These are phyloP conservation scores for Vinca major DNA, from an alignment of 305 asterid species.

Conservation along the genomic window DNA sequence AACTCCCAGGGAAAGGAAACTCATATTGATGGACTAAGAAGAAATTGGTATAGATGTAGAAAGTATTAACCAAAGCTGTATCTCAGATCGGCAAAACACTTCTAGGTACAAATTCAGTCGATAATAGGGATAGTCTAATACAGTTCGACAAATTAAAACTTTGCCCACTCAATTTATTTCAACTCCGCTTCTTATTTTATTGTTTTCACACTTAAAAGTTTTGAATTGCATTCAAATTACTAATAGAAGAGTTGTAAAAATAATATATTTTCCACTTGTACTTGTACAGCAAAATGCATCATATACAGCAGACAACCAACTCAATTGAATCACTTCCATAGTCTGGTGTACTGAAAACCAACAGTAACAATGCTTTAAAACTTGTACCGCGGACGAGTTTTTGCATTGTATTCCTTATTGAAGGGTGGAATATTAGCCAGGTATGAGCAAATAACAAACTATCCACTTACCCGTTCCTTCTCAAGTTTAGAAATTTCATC, in stretches of 20 bases:
- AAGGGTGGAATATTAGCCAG: not conserved
- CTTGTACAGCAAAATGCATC: not conserved
- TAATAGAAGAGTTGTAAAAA: not conserved
- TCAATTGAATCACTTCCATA: not conserved
- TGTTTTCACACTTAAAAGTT: not conserved
- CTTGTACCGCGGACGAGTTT: not conserved
- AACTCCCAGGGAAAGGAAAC: not conserved
- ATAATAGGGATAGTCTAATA: not conserved
- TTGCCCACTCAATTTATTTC: not conserved
- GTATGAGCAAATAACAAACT: constrained; percentile 2
- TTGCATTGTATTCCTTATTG: not conserved
- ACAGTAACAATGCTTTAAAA: not conserved
- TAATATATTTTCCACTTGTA: not conserved
- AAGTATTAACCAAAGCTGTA: not conserved
- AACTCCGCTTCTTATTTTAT: not conserved
- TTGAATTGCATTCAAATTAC: not conserved
- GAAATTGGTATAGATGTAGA: not conserved
- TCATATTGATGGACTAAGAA: not conserved
- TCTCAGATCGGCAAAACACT: not conserved
- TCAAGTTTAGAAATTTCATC: constrained; percentile 66
- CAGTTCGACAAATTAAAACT: not conserved
- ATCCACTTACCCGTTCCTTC: constrained; percentile 58
- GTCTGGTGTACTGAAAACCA: not conserved
- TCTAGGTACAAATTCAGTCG: not conserved
- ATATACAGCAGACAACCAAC: not conserved